Evolutionary conservation across 805 yeast genomes (phyloP).

Genomic region (Schizosaccharomyces osmophilus): DNA sequence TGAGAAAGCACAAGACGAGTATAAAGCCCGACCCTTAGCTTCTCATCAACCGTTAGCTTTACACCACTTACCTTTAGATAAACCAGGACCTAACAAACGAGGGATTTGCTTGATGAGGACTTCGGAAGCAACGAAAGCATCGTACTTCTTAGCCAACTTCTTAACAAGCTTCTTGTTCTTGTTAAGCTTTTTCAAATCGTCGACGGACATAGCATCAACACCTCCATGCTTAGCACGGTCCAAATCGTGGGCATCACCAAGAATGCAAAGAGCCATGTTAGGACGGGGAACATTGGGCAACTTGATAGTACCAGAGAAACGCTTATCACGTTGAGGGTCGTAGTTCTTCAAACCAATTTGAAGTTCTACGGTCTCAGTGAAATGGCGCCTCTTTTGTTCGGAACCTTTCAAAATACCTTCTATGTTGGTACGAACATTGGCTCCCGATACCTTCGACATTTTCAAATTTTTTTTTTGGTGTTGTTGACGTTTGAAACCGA

Average conservation of each 20-base stretch:
- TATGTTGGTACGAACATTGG: constrained; percentile 78
- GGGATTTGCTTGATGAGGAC: constrained; percentile 98
- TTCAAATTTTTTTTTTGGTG: background rate
- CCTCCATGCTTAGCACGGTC: constrained; percentile 99
- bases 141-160: constrained; percentile 98
- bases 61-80: constrained; percentile 37
- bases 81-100: constrained; percentile 98
- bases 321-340: constrained; percentile 99
- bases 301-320: constrained; percentile 99
- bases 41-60: background rate
- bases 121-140: constrained; percentile 97
- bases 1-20: background rate
- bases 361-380: constrained; percentile 97
- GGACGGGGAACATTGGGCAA: constrained; percentile 99
- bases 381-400: constrained; percentile 97
- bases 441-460: background rate
- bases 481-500: too few species aligned
- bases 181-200: constrained; percentile 98
- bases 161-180: constrained; percentile 99
- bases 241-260: constrained; percentile 99
- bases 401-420: constrained; percentile 74
- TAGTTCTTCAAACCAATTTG: constrained; percentile 99
- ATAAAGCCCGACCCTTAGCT: background rate
- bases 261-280: constrained; percentile 98
- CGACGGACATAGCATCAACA: constrained; percentile 99